Percentiles rank a stretch among this genome's conserved stretches.
Evolutionary conservation across 2,329 filamentous ascomycete genomes (phyloP).

Genomic region (Fusarium hostae): DNA sequence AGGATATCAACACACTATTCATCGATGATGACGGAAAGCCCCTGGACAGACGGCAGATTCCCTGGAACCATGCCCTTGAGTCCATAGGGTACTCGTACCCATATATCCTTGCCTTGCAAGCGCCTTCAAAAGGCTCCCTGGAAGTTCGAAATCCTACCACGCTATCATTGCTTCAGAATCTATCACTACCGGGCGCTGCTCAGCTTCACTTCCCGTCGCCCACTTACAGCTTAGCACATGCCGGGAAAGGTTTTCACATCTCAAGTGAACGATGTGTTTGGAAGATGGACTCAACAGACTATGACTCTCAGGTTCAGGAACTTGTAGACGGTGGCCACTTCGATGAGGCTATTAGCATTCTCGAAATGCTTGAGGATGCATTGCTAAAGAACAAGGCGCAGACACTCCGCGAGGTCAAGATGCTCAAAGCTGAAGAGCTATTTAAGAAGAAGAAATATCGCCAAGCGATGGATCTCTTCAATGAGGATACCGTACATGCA

Average conservation of each 20-base stretch:
- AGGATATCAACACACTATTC: constrained; percentile 95
- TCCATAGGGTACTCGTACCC: constrained; percentile 96
- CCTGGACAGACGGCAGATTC: constrained; percentile 86
- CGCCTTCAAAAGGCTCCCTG: constrained; percentile 82
- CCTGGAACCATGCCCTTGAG: constrained; percentile 89
- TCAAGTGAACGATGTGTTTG: constrained; percentile 91
- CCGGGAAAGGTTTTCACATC: constrained; percentile 94
- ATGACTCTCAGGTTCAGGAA: constrained; percentile 88
- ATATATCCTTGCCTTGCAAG: constrained; percentile 88
- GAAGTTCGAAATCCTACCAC: constrained; percentile 96
- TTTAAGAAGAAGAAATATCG: constrained; percentile 87
- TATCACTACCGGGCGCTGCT: constrained; percentile 82
- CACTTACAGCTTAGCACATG: constrained; percentile 92
- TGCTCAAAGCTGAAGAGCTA: constrained; percentile 86
- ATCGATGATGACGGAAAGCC: constrained; percentile 85
- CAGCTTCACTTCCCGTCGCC: constrained; percentile 92
- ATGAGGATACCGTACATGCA: constrained; percentile 83
- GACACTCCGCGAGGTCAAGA: constrained; percentile 85
- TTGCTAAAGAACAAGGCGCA: constrained; percentile 84
- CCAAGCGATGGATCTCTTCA: constrained; percentile 88
- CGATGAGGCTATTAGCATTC: constrained; percentile 91
- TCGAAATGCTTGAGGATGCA: constrained; percentile 92
- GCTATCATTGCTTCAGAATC: constrained; percentile 86
- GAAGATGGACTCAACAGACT: constrained; percentile 94
- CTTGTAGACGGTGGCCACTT: constrained; percentile 78